These are phyloP conservation scores for Melampsora americana DNA, from an alignment of 1,284 basidiomycete species.

Conservation along the genomic window DNA sequence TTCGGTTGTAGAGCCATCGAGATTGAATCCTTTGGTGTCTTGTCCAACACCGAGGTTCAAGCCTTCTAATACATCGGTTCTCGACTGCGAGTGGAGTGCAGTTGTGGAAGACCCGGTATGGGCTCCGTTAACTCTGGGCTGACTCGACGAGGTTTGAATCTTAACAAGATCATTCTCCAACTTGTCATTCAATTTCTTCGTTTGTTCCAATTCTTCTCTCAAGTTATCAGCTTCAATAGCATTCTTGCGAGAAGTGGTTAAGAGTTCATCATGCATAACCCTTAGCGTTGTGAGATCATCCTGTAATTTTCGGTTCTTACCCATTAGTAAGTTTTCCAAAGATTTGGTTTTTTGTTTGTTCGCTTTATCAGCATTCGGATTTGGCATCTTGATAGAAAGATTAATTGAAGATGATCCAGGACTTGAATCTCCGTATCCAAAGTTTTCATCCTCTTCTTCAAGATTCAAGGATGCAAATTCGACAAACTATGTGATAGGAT, in stretches of 20 bases:
- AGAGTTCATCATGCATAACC: conserved; percentile 74
- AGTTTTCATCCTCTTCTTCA: conserved; percentile 66
- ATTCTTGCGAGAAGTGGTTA: conserved; percentile 63
- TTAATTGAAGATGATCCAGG: conserved; percentile 58
- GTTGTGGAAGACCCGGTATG: conserved; percentile 54
- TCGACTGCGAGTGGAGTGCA: conserved; percentile 65
- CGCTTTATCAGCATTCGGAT: conserved; percentile 79
- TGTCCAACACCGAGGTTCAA: conserved; percentile 48
- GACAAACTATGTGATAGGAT: conserved; percentile 16
- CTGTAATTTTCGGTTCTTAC: conserved; percentile 88
- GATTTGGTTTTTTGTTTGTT: conserved; percentile 72
- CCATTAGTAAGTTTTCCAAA: conserved; percentile 81
- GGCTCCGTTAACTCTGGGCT: conserved; percentile 52
- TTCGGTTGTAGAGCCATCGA: conserved; percentile 25
- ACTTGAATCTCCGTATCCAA: conserved; percentile 54
- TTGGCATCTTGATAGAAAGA: conserved; percentile 60
- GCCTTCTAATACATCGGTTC: conserved; percentile 58
- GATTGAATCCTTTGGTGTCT: conserved; percentile 24
- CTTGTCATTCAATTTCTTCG: conserved; percentile 75
- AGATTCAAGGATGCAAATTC: conserved; percentile 51
- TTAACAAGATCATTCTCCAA: conserved; percentile 85
- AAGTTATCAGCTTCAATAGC: conserved; percentile 64
- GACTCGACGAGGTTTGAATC: conserved; percentile 63
- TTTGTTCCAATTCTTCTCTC: conserved; percentile 69
- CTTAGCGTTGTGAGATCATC: conserved; percentile 89